Conservation (phyloP, 495 filamentous ascomycete genomes). For the Aspergillus kassunensis region DNA sequence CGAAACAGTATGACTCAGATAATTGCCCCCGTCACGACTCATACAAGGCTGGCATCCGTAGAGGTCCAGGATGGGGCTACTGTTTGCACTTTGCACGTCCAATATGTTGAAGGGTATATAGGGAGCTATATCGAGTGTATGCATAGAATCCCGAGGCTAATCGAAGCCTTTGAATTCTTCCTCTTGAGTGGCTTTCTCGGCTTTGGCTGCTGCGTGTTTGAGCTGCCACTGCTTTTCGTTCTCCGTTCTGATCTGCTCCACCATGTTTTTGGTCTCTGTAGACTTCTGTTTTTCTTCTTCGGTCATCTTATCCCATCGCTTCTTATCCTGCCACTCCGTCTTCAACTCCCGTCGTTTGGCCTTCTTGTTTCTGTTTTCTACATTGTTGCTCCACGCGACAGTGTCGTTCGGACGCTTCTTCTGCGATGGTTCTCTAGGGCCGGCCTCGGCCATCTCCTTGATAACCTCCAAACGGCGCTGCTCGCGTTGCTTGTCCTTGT, state of each 20-base stretch:
- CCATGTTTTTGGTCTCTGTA: conserved; percentile 66
- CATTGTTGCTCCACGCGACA: conserved; percentile 81
- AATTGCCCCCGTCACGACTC: too few species aligned
- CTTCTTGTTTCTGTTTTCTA: conserved; percentile 62
- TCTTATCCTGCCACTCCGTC: conserved; percentile 64
- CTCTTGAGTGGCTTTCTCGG: conserved; percentile 17
- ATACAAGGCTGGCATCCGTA: too few species aligned
- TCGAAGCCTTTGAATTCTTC: conserved; percentile 46
- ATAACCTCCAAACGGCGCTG: conserved; percentile 58
- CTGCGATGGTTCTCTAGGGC: conserved; percentile 24
- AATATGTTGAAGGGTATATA: neutral
- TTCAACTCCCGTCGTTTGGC: conserved; percentile 71
- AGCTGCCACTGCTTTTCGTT: conserved; percentile 38
- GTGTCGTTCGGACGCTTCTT: conserved; percentile 47
- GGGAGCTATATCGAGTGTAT: conserved; percentile 1
- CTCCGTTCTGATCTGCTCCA: conserved; percentile 63
- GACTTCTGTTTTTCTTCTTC: conserved; percentile 68
- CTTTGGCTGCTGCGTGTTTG: conserved; percentile 21
- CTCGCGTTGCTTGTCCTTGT: conserved; percentile 76
- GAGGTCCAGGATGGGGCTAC: too few species aligned
- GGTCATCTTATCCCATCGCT: conserved; percentile 64
- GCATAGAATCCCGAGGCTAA: conserved; percentile 11
- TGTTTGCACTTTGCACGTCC: too few species aligned
- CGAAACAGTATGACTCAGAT: too few species aligned
- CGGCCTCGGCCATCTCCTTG: conserved; percentile 34